Base-by-base conservation (phyloP, 2,329 filamentous ascomycete genomes). In the Apiospora malaysiana region DNA sequence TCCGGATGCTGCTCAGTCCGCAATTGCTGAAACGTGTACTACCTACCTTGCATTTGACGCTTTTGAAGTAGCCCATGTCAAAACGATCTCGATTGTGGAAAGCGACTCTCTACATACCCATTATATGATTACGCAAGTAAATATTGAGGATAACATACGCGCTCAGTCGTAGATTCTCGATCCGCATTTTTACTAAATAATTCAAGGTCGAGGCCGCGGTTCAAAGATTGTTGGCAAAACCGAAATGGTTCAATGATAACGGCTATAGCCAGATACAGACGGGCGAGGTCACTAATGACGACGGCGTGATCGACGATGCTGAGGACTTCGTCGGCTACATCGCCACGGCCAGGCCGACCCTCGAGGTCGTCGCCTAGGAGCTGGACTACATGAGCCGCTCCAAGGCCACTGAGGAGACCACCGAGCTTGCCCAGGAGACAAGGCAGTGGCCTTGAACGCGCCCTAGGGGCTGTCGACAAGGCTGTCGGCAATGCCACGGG, bases 261-360 rank as follows among this genome's bases (percentile, higher is more conserved):
- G 43, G 43, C 12, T 46, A 46, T 21, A 18, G 43, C 18, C 43
- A 46, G n/a, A n/a, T n/a, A n/a, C 84, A 85, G 70, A 83, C 87
- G 69, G 87, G 87, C 23, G 85, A 88, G 72, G 84, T 89, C 14
- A 80, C 89, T 45, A 87, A 89, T 77, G 85, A 86, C 42, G 86
- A 89, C 66, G 85, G 85, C 10, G 82, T 84, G 12, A 80, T 79
- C 43, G 72, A 76, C 69, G 77, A 77, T 45, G 72, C 76, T 5
- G 72, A 75, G 10, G 76, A 78, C n/a, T 77, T 80, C 66, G 70
- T 73, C 21, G 77, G 77, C 68, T 79, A 75, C 71, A 72, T 83
- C 68, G 79, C 82, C 68, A 79, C 69, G 78, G 78, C 68, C 79
- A 78, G 68, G 81, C 79, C 45, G 77, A 79, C 78, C 78, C n/a